Evolutionary conservation across 116 monocot species (phyloP).

Genomic region (Trichopus zeylanicus): DNA sequence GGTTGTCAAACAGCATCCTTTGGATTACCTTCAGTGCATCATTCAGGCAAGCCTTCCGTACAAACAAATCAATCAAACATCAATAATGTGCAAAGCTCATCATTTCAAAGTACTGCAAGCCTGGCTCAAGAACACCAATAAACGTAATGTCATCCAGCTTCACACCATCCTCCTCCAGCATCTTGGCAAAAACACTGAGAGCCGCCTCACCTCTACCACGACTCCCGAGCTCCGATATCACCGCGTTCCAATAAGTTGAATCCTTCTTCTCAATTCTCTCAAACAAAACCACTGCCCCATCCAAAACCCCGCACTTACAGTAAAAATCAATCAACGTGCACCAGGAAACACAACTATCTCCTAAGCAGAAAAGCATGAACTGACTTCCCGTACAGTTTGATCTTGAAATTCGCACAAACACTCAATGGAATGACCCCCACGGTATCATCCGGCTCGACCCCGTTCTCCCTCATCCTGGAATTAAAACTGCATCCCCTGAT

Average conservation of each 20-base stretch:
- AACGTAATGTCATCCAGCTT: conserved; percentile 26
- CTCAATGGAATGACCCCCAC: conserved; percentile 20
- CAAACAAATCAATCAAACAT: conserved; percentile 38
- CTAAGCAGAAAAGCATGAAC: conserved; percentile 31
- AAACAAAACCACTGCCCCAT: conserved; percentile 13
- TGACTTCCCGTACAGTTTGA: conserved; percentile 16
- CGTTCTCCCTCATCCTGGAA: conserved; percentile 13
- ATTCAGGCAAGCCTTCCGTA: conserved; percentile 6
- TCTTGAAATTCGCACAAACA: conserved; percentile 14
- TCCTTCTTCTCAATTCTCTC: conserved; percentile 13
- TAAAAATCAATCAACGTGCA: conserved; percentile 27
- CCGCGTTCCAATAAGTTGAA: conserved; percentile 25
- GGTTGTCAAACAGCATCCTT: conserved; percentile 22
- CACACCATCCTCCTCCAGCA: conserved; percentile 16
- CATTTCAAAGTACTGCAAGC: conserved; percentile 25
- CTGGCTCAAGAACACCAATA: conserved; percentile 22
- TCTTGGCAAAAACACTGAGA: conserved; percentile 13
- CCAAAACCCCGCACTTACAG: conserved; percentile 16
- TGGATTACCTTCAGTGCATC: conserved; percentile 30
- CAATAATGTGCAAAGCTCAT: conserved; percentile 41
- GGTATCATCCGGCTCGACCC: conserved; percentile 17
- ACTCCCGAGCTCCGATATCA: conserved; percentile 33
- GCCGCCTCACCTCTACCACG: conserved; percentile 14
- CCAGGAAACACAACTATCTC: conserved; percentile 16
- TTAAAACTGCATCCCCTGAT: conserved; percentile 16